Base-by-base conservation (phyloP, 2,329 filamentous ascomycete species). In the Fonsecaea monophora region DNA sequence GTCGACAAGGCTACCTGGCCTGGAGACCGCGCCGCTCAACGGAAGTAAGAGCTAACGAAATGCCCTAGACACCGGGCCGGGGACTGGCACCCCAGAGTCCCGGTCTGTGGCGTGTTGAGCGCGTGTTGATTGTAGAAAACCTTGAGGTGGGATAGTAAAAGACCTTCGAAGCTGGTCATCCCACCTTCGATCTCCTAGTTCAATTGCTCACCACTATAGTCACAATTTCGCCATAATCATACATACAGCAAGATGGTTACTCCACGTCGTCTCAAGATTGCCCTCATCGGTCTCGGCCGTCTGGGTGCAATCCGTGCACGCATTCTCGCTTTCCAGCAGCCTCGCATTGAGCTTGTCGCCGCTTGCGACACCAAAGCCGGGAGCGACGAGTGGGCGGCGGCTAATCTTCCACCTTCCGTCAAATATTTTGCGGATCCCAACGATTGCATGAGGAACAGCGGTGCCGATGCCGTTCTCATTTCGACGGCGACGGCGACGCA, bases 281-380 rank as follows among this genome's bases (percentile, higher is more conserved):
- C 69, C 60, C 58, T 75, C 37, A 73, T 76, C 61, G 74, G 74
- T 59, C 71, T 76, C 45, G 74, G 75, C 62, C 74, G 73, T 32
- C 69, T 76, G 4, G 74, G 75, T 25, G 68, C 56, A 71, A 63
- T 78, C 53, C 77, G 75, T 25, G 76, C 76, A 12, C 71, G 71
- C 50, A 78, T 78, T 60, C 73, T 78, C 48, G 73, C 74, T 40
- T 76, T 75, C 59, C 73, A 76, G 48, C 76, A 78, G 68, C 77
- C 76, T 60, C 75, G 76, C 15, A 75, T 78, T 60, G 75, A 78
- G 65, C 71, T 78, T 10, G 74, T 78, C 37, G 75, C 76, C 13
- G 76, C 72, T 30, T 77, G 76, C 64, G 75, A 77, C 62, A 77
- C 74, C 21, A 77, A 77, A 58, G 72, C 75, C 12, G 76, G 74